Evolutionary conservation across 1,284 basidiomycete species (phyloP).

Genomic region (Inonotus obliquus): DNA sequence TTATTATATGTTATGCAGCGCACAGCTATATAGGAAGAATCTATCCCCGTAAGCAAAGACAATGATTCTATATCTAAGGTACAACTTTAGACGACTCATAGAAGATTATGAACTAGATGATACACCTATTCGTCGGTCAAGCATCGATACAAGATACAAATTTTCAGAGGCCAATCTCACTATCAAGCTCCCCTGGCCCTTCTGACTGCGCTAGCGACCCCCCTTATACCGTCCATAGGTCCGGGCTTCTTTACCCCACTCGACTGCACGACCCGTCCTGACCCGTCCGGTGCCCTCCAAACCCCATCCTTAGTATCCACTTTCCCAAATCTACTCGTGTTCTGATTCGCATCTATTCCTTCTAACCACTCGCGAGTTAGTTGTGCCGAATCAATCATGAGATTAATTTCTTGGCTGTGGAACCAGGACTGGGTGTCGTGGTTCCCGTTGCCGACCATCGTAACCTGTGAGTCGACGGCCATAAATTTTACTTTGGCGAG

Average conservation of each 20-base stretch:
- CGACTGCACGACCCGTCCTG: constrained; percentile 20
- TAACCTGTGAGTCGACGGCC: constrained; percentile 64
- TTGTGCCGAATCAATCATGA: constrained; percentile 61
- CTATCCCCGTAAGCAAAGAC: not conserved
- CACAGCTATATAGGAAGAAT: too few relatives aligned
- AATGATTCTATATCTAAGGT: not conserved
- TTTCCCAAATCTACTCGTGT: constrained; percentile 47
- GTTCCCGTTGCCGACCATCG: constrained; percentile 68
- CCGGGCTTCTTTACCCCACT: constrained; percentile 19
- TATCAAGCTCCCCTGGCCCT: constrained; percentile 19
- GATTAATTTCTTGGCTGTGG: constrained; percentile 76
- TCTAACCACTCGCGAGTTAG: constrained; percentile 49
- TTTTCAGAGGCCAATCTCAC: not conserved
- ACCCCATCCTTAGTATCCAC: constrained; percentile 45
- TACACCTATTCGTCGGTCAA: too few relatives aligned
- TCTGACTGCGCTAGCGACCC: constrained; percentile 21
- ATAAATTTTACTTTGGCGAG: constrained; percentile 59
- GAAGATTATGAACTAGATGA: not conserved
- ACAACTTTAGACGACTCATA: not conserved
- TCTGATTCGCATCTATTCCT: constrained; percentile 49
- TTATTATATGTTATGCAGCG: too few relatives aligned
- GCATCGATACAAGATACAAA: not conserved
- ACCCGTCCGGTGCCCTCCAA: constrained; percentile 46
- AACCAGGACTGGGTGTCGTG: constrained; percentile 75
- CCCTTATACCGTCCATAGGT: constrained; percentile 20